These are phyloP conservation scores for Pseudomassariella vexata DNA, from an alignment of 2,329 filamentous ascomycete species.

Conservation along the genomic window DNA sequence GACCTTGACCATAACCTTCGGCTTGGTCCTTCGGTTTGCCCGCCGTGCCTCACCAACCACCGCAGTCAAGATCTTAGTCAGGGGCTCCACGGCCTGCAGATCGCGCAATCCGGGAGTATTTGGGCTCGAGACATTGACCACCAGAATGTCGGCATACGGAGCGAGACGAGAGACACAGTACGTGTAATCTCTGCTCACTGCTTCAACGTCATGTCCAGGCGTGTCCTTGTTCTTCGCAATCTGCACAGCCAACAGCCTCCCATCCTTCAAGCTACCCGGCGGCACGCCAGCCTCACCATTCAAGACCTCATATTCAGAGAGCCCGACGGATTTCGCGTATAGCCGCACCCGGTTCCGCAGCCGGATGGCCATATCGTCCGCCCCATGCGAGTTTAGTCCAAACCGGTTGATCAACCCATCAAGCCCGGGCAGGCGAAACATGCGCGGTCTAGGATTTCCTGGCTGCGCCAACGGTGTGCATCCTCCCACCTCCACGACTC, in stretches of 20 bases:
- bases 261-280: constrained; percentile 71
- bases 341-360: constrained; percentile 72
- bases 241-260: constrained; percentile 81
- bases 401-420: constrained; percentile 93
- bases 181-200: constrained; percentile 78
- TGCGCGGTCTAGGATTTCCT: constrained; percentile 81
- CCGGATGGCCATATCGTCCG: constrained; percentile 76
- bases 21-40: constrained; percentile 65
- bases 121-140: constrained; percentile 95
- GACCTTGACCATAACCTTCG: constrained; percentile 94
- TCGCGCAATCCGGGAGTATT: constrained; percentile 90
- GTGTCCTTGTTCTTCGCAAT: constrained; percentile 96
- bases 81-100: constrained; percentile 76
- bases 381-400: constrained; percentile 87
- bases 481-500: constrained; percentile 87
- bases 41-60: constrained; percentile 74
- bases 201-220: constrained; percentile 75
- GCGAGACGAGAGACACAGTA: constrained; percentile 80
- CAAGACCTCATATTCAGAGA: constrained; percentile 68
- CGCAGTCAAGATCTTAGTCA: constrained; percentile 73
- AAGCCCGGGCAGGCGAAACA: constrained; percentile 79
- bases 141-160: constrained; percentile 88
- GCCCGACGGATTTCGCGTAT: constrained; percentile 66
- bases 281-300: constrained; percentile 73
- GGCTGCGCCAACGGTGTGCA: constrained; percentile 81